Base-by-base conservation (phyloP, 495 filamentous ascomycete species). In the Cryomyces minteri region DNA sequence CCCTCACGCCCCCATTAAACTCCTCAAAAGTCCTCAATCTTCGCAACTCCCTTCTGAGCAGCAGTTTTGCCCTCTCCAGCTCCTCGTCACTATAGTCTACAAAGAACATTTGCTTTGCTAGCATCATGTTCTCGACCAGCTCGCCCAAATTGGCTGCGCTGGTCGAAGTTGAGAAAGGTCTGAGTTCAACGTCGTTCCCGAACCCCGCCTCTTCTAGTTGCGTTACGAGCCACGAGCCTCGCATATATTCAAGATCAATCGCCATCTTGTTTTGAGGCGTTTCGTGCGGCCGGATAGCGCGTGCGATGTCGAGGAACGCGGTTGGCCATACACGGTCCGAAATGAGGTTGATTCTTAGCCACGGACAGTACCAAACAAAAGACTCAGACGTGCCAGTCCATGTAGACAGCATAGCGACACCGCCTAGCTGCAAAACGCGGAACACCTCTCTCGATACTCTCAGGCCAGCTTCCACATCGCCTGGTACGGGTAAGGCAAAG, bases 61-160 rank as follows among this genome's bases (percentile, higher is more conserved):
- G 32, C 1, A 7, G 36, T 18, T 18, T 11, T 32, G 49, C n/a
- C 40, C 43, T 45, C 14, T 9, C 67, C 6, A 51, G 11, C 37
- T 54, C 51, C 28, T 48, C 48, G n/a, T 51, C 48, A 34, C 40
- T 47, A 39, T 51, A 54, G 9, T 38, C 51, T 31, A 29, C 40
- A 30, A 38, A 51, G 33, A 51, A 51, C 48, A 54, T 48, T 11
- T 48, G 44, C 30, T 51, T 51, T 10, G 45, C 45, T 36, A 51
- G 46, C 45, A 51, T 43, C 45, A 54, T 34, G 34, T 51, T 51
- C 3, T 45, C 51, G 12, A 51, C 45, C 41, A 54, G 31, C 30
- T 51, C 41, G 0, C 51, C 48, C 41, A 54, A 43, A 39, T 12
- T 54, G 2, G 4, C 7, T 3, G 51, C 49, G 18, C 43, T 38